Evolutionary conservation across 164 flowering plant genomes (phyloP).

Genomic region (Berberis thunbergii): DNA sequence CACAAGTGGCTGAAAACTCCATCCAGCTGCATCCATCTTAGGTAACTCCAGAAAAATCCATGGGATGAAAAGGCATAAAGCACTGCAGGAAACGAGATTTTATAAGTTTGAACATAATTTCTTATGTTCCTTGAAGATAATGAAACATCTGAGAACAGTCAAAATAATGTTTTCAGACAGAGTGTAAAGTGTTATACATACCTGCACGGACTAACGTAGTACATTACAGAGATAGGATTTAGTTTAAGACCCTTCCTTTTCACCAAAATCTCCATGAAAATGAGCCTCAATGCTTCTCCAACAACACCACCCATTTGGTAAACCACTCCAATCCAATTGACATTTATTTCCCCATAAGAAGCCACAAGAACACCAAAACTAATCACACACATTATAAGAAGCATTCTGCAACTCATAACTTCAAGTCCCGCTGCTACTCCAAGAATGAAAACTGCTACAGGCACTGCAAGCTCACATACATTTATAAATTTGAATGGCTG

Average conservation of each 20-base stretch:
- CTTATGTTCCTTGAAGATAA: no score
- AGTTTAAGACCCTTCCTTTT: conserved; percentile 85
- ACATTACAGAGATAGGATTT: conserved; percentile 90
- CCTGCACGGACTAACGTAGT: conserved; percentile 99
- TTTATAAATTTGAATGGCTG: no score
- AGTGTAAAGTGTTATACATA: conserved; percentile 14
- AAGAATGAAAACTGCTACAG: conserved; percentile 90
- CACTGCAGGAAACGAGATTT: conserved; percentile 45
- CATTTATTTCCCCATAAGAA: conserved; percentile 89
- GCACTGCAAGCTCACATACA: conserved; percentile 48
- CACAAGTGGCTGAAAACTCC: conserved; percentile 71
- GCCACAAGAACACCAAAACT: conserved; percentile 97
- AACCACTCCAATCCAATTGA: conserved; percentile 93
- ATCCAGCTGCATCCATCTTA: conserved; percentile 74
- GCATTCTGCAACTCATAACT: conserved; percentile 89
- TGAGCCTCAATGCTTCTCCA: conserved; percentile 95
- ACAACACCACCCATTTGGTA: conserved; percentile 99
- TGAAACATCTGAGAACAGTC: no score
- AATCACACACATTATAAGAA: conserved; percentile 88
- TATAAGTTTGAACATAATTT: not conserved
- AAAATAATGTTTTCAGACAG: no score
- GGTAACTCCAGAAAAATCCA: conserved; percentile 95
- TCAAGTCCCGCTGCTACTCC: conserved; percentile 94
- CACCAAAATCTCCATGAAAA: conserved; percentile 95
- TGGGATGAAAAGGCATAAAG: conserved; percentile 83